phyloP scores from a whole-genome alignment of 805 yeast genomes.

The Candida boidinii region DNA sequence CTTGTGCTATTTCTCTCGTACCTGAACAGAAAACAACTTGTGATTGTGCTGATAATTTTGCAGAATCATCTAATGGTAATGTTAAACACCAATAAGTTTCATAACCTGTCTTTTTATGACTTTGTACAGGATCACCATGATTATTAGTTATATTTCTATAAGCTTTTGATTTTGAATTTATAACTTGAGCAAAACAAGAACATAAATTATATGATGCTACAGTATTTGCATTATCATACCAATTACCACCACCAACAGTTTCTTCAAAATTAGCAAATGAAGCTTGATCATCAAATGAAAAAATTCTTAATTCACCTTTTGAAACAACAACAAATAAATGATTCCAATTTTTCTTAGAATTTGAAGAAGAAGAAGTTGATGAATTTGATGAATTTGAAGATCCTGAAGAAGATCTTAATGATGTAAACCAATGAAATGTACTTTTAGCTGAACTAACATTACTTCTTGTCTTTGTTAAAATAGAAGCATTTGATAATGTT shows the following conservation, averaged over 20 bases:
- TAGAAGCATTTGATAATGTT: neutral
- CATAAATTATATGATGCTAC: constrained; percentile 44
- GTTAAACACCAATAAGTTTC: constrained; percentile 45
- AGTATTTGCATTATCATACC: constrained; percentile 56
- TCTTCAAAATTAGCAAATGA: constrained; percentile 5
- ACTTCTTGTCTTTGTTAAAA: neutral
- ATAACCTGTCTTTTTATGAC: constrained; percentile 24
- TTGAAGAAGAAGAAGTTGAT: neutral
- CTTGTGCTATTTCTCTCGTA: constrained; percentile 56
- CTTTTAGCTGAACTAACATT: too few species aligned
- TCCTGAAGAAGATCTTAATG: neutral
- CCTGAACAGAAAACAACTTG: constrained; percentile 57
- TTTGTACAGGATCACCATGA: constrained; percentile 15
- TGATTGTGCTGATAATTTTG: constrained; percentile 18
- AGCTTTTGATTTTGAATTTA: constrained; percentile 24
- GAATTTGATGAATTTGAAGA: constrained; percentile 1
- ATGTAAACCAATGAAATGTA: neutral
- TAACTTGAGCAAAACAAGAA: constrained; percentile 40
- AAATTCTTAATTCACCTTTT: constrained; percentile 54
- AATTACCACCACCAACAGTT: constrained; percentile 45
- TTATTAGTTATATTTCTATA: constrained; percentile 8
- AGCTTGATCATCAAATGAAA: constrained; percentile 32
- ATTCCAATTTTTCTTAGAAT: constrained; percentile 28
- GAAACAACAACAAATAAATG: constrained; percentile 60
- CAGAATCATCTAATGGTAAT: constrained; percentile 36